These are phyloP conservation scores for Sordariomycetes sp. DNA, from an alignment of 2,329 filamentous ascomycete genomes.

Conservation along the genomic window DNA sequence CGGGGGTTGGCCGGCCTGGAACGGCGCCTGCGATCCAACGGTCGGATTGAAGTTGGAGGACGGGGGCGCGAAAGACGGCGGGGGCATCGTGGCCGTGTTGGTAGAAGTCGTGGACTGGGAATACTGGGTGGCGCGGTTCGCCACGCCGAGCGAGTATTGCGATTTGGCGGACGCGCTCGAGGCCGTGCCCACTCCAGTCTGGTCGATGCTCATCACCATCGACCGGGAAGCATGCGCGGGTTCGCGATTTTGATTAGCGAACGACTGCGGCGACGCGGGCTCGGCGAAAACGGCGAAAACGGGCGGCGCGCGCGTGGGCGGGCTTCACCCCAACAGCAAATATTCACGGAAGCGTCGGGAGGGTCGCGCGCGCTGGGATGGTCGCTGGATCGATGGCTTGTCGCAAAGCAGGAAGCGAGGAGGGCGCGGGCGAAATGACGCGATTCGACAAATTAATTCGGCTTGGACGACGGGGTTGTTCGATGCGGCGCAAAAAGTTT, in stretches of 20 bases:
- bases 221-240: conserved; percentile 16
- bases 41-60: neutral
- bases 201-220: conserved; percentile 18
- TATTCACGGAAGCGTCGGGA: neutral
- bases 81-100: neutral
- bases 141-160: conserved; percentile 5
- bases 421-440: neutral
- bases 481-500: conserved; percentile 4
- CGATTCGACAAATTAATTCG: neutral
- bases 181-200: conserved; percentile 12
- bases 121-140: neutral
- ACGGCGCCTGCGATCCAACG: conserved; percentile 1
- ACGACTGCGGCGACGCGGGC: neutral
- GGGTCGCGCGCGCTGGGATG: neutral
- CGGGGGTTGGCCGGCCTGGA: neutral
- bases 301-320: neutral
- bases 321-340: neutral
- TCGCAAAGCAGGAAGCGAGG: neutral
- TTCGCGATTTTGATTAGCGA: conserved; percentile 1
- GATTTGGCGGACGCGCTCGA: conserved; percentile 14
- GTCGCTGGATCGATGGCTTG: neutral
- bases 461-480: neutral
- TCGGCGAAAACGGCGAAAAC: neutral
- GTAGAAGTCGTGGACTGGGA: neutral
- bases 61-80: neutral